phyloP scores from a whole-genome alignment of 495 filamentous ascomycete genomes.

The Penicillium diatomitis region DNA sequence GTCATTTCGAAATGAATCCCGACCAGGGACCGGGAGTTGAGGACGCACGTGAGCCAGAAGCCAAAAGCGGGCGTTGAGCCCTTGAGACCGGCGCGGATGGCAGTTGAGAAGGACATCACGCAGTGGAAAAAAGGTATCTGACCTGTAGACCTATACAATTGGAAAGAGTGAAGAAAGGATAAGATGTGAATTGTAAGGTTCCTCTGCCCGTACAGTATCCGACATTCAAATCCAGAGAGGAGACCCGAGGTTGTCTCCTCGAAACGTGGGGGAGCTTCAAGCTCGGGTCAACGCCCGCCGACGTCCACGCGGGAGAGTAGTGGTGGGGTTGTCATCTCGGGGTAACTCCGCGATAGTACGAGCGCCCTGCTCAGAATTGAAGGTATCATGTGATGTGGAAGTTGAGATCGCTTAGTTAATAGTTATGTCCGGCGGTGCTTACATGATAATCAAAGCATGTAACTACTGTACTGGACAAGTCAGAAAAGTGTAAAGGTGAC shows the following conservation, averaged over 20 bases:
- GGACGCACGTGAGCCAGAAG: slow-evolving; percentile 33
- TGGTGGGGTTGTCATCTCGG: background rate
- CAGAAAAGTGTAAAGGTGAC: no score
- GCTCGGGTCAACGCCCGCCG: background rate
- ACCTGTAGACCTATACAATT: background rate
- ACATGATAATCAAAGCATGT: no score
- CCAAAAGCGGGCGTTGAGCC: slow-evolving; percentile 15
- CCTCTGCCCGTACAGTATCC: background rate
- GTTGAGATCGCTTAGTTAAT: no score
- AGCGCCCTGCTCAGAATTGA: background rate
- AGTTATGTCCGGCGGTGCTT: no score
- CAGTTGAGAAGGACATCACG: slow-evolving; percentile 19
- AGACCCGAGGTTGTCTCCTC: background rate
- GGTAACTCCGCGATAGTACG: slow-evolving; percentile 2
- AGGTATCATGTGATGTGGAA: no score
- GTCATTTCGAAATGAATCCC: no score
- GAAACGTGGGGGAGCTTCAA: background rate
- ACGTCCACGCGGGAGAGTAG: background rate
- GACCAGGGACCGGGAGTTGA: no score
- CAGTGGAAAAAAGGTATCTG: background rate
- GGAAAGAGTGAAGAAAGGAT: background rate
- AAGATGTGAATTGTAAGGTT: background rate
- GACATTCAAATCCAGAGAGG: background rate
- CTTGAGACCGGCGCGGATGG: slow-evolving; percentile 12
- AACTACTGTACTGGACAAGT: no score